Conservation (phyloP, 2,329 filamentous ascomycete species). For the Ophiostoma pallidulum region DNA sequence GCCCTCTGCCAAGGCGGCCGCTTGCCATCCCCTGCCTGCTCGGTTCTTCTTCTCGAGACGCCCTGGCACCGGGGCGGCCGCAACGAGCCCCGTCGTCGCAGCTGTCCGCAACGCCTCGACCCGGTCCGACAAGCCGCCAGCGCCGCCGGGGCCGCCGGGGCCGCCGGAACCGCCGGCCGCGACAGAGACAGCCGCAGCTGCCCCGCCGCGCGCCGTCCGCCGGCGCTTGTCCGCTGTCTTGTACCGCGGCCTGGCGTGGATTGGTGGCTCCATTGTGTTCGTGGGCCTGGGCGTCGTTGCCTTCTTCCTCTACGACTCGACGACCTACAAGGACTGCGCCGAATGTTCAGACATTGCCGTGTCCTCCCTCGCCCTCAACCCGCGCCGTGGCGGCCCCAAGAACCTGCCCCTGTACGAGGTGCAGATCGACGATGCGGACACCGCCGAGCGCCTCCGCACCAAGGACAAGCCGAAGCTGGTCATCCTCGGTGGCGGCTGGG, state of each 20-base stretch:
- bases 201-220: neutral
- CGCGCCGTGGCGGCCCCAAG: constrained; percentile 79
- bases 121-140: constrained; percentile 1
- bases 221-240: constrained; percentile 43
- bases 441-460: constrained; percentile 58
- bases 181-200: neutral
- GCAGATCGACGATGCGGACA: constrained; percentile 85
- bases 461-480: constrained; percentile 90
- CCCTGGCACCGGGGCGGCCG: neutral
- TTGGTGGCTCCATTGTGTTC: constrained; percentile 68
- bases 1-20: neutral
- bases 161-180: neutral
- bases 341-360: constrained; percentile 66
- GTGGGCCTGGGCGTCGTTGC: constrained; percentile 59
- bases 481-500: constrained; percentile 90
- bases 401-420: constrained; percentile 86
- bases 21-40: neutral
- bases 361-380: constrained; percentile 73
- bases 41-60: constrained; percentile 6
- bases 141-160: no score
- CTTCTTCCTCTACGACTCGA: constrained; percentile 92
- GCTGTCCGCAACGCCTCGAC: constrained; percentile 9
- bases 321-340: constrained; percentile 70
- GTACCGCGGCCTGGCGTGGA: constrained; percentile 59
- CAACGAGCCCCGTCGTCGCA: neutral